Evolutionary conservation across 371 early-diverging fungal species (phyloP).

Genomic region (Lichtheimia hyalospora): DNA sequence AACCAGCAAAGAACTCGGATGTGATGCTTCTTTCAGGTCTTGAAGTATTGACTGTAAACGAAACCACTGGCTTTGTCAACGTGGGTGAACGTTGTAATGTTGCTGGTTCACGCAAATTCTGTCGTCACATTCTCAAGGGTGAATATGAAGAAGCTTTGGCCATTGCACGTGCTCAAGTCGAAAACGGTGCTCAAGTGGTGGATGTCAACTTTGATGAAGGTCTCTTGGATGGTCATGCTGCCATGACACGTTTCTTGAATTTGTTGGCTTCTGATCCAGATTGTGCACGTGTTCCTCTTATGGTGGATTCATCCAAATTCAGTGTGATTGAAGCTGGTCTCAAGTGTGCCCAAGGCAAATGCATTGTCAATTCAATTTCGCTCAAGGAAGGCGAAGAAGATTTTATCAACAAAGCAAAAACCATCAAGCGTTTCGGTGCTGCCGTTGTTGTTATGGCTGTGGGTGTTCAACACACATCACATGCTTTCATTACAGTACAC

Average conservation of each 20-base stretch:
- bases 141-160: conserved; percentile 92
- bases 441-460: conserved; percentile 96
- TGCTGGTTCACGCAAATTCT: conserved; percentile 91
- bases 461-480: conserved; percentile 23
- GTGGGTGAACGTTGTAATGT: conserved; percentile 97
- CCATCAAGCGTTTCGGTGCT: conserved; percentile 88
- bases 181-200: conserved; percentile 91
- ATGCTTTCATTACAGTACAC: not conserved
- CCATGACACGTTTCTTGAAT: conserved; percentile 91
- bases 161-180: conserved; percentile 91
- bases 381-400: conserved; percentile 94
- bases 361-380: conserved; percentile 94
- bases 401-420: conserved; percentile 84
- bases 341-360: conserved; percentile 94
- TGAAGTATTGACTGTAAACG: conserved; percentile 77
- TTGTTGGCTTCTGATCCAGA: conserved; percentile 94
- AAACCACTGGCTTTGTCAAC: conserved; percentile 85
- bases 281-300: conserved; percentile 81
- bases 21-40: conserved; percentile 84
- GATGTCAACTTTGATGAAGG: conserved; percentile 97
- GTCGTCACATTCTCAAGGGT: conserved; percentile 84
- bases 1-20: conserved; percentile 63
- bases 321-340: conserved; percentile 94
- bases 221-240: conserved; percentile 87
- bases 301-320: conserved; percentile 96